These are phyloP conservation scores for Garcileccinum viscosum DNA, from an alignment of 1,284 basidiomycete species.

Conservation along the genomic window DNA sequence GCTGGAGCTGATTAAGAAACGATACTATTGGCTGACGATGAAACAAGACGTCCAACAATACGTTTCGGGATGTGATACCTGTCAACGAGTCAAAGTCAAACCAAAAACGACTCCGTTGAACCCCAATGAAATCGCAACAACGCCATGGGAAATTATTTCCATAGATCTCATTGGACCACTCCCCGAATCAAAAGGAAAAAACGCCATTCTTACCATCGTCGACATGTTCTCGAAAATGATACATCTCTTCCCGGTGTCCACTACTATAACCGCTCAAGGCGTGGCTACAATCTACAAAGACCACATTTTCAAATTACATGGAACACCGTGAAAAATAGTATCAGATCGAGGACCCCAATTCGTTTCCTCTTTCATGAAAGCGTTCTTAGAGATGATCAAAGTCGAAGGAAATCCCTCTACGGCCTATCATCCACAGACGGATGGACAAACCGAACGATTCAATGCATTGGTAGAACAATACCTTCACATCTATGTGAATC, in stretches of 20 bases:
- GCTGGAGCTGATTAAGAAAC: rapidly evolving
- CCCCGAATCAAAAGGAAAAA: neutral
- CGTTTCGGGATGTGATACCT: neutral
- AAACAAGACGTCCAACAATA: neutral
- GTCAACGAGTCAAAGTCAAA: neutral
- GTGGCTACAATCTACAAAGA: slow-evolving; percentile 33
- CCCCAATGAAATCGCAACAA: neutral
- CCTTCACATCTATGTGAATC: rapidly evolving
- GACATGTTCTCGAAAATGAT: slow-evolving; percentile 12
- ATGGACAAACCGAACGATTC: neutral
- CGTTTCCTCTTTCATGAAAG: slow-evolving; percentile 36
- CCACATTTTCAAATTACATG: slow-evolving; percentile 39
- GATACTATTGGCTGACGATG: neutral
- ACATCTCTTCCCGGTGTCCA: neutral
- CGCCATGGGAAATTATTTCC: neutral
- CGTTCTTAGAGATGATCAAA: slow-evolving; percentile 19
- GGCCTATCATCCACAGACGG: neutral
- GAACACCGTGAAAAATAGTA: neutral
- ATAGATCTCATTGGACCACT: neutral
- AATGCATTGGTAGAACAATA: neutral
- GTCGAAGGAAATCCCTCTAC: neutral
- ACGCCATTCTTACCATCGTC: neutral
- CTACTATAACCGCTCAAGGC: slow-evolving; percentile 21
- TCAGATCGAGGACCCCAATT: slow-evolving; percentile 41
- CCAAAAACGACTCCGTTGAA: neutral